phyloP scores from a whole-genome alignment of 768 basidiomycete genomes.

The Termitomyces bulborhizus region DNA sequence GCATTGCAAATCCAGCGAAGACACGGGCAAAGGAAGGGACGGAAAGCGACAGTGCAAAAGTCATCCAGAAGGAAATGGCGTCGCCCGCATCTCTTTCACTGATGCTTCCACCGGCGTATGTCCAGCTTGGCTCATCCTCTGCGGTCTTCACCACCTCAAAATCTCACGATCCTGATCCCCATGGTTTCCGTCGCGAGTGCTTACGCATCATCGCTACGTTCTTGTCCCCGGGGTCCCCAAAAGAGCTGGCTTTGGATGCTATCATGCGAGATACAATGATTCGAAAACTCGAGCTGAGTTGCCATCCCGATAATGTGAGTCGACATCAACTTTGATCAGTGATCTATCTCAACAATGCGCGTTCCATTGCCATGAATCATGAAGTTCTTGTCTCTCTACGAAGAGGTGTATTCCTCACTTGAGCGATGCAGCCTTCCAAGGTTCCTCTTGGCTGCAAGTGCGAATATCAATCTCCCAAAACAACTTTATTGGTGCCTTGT shows the following conservation, averaged over 20 bases:
- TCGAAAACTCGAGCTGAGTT: constrained; percentile 20
- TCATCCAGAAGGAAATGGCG: not conserved
- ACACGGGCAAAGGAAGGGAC: constrained; percentile 12
- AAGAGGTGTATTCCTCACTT: constrained; percentile 24
- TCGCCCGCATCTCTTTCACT: constrained; percentile 7
- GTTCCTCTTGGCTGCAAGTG: constrained; percentile 25
- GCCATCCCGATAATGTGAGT: constrained; percentile 31
- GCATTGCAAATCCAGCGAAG: constrained; percentile 12
- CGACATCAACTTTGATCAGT: not conserved
- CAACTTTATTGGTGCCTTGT: constrained; percentile 26
- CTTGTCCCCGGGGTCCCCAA: constrained; percentile 20
- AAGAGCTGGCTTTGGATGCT: constrained; percentile 22
- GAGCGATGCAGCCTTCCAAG: constrained; percentile 23
- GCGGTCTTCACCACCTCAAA: constrained; percentile 2
- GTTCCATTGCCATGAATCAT: not conserved
- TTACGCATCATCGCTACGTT: constrained; percentile 25
- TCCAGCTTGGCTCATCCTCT: constrained; percentile 12
- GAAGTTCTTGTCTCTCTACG: constrained; percentile 29
- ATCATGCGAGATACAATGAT: constrained; percentile 22
- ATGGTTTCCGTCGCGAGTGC: constrained; percentile 20
- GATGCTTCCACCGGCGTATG: constrained; percentile 8
- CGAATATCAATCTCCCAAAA: constrained; percentile 30
- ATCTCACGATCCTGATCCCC: not conserved
- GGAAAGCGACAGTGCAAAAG: not conserved
- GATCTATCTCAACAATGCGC: not conserved